phyloP scores from a whole-genome alignment of 2,329 filamentous ascomycete species.

The Ascochyta lentis region DNA sequence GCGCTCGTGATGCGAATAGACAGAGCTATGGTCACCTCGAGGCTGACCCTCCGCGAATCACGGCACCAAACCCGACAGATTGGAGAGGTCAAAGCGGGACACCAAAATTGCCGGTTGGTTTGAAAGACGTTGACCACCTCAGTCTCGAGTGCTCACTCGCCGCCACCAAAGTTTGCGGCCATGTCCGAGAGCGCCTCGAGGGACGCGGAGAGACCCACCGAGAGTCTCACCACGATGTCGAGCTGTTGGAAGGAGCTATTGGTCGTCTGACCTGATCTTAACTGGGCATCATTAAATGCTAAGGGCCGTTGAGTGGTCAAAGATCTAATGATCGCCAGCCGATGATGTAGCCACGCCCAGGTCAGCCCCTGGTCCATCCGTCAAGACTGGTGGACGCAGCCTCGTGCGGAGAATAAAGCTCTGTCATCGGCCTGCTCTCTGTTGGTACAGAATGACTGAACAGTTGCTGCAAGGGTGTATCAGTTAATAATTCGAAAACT shows the following conservation, averaged over 20 bases:
- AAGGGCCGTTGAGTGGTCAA: neutral
- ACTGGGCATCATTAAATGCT: neutral
- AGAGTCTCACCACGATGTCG: slow-evolving; percentile 4
- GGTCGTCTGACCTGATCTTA: slow-evolving; percentile 12
- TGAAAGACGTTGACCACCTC: slow-evolving; percentile 19
- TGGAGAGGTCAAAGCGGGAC: slow-evolving; percentile 26
- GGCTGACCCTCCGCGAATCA: slow-evolving; percentile 26
- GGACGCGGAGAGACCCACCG: slow-evolving; percentile 6
- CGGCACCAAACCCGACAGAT: slow-evolving; percentile 23
- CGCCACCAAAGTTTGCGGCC: slow-evolving; percentile 21
- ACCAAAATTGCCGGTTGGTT: slow-evolving; percentile 21
- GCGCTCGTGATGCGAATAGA: slow-evolving; percentile 23
- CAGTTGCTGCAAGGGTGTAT: neutral
- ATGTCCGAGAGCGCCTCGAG: slow-evolving; percentile 20
- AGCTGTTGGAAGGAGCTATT: slow-evolving; percentile 7
- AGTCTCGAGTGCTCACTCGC: slow-evolving; percentile 21
- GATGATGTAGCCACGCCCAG: slow-evolving; percentile 15
- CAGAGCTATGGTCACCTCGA: slow-evolving; percentile 31
- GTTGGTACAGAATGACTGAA: neutral
- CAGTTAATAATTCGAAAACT: neutral
- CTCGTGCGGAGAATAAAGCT: slow-evolving; percentile 1
- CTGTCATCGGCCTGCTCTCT: neutral
- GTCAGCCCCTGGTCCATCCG: slow-evolving; percentile 1
- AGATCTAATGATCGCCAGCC: slow-evolving; percentile 7
- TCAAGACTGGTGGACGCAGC: slow-evolving; percentile 5